Evolutionary conservation across 2,329 filamentous ascomycete species (phyloP).

Genomic region (Boeremia exigua): DNA sequence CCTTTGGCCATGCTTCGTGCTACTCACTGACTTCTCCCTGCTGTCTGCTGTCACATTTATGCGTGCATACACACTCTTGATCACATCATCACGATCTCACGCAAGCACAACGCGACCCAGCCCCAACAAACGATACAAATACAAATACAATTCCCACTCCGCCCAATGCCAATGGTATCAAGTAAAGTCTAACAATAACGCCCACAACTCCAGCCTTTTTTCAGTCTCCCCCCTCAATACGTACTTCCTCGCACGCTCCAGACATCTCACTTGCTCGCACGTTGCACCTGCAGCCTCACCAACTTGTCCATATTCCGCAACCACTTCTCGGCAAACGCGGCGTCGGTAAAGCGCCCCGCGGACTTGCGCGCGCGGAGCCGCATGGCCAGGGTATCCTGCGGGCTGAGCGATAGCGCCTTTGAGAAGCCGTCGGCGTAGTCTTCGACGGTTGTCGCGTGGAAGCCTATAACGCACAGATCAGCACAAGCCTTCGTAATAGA

Average conservation of each 20-base stretch:
- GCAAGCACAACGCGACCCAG: too few species aligned
- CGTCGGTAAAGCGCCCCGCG: slow-evolving; percentile 84
- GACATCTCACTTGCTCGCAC: too few species aligned
- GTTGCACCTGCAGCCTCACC: slow-evolving; percentile 56
- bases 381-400: slow-evolving; percentile 72
- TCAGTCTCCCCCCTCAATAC: not conserved
- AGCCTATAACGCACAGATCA: slow-evolving; percentile 65
- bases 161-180: slow-evolving; percentile 18
- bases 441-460: slow-evolving; percentile 77
- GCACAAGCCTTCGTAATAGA: not conserved
- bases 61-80: too few species aligned
- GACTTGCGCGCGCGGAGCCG: slow-evolving; percentile 77
- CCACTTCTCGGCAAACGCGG: slow-evolving; percentile 84
- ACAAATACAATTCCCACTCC: slow-evolving; percentile 5
- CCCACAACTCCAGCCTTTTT: not conserved
- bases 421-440: slow-evolving; percentile 85
- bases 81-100: too few species aligned
- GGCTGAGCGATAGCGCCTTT: slow-evolving; percentile 72
- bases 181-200: slow-evolving; percentile 9
- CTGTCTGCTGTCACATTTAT: too few species aligned
- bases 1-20: not conserved
- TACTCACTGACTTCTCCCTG: too few species aligned
- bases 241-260: slow-evolving; percentile 23
- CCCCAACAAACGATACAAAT: too few species aligned
- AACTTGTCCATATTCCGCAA: slow-evolving; percentile 74